phyloP scores from a whole-genome alignment of 2,329 filamentous ascomycete genomes.

The Thelonectria rubi region DNA sequence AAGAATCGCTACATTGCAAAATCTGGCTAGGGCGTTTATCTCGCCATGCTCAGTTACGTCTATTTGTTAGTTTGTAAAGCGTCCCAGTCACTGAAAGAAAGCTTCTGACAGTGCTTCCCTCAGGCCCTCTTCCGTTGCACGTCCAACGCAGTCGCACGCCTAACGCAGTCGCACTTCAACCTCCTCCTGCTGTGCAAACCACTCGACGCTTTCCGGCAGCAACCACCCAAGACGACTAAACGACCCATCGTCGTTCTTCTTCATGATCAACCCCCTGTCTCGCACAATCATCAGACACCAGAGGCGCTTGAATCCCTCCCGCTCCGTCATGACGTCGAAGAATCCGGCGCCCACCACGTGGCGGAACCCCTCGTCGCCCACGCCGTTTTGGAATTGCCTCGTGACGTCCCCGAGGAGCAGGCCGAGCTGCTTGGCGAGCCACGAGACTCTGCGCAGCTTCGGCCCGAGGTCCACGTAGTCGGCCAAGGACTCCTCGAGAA shows the following conservation, averaged over 20 bases:
- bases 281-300: slow-evolving; percentile 13
- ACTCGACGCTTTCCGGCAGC: background rate
- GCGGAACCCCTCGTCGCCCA: background rate
- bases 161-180: background rate
- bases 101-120: no score
- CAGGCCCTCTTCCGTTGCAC: no score
- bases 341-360: slow-evolving; percentile 9
- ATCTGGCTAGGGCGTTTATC: no score
- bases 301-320: background rate
- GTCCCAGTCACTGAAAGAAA: no score
- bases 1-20: no score
- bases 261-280: slow-evolving; percentile 14
- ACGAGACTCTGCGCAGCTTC: background rate
- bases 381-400: background rate
- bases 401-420: background rate
- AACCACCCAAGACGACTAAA: slow-evolving; percentile 18
- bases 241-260: background rate
- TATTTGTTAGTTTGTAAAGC: no score
- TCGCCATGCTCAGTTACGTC: no score
- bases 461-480: background rate
- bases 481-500: background rate
- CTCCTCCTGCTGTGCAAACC: slow-evolving; percentile 2
- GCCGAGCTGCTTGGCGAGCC: background rate
- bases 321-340: slow-evolving; percentile 16
- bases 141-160: no score